Percentiles rank a stretch among this genome's conserved stretches.
These are phyloP conservation scores for Phytophthora nicotianae DNA, from an alignment of 352 stramenopile species.

Conservation along the genomic window DNA sequence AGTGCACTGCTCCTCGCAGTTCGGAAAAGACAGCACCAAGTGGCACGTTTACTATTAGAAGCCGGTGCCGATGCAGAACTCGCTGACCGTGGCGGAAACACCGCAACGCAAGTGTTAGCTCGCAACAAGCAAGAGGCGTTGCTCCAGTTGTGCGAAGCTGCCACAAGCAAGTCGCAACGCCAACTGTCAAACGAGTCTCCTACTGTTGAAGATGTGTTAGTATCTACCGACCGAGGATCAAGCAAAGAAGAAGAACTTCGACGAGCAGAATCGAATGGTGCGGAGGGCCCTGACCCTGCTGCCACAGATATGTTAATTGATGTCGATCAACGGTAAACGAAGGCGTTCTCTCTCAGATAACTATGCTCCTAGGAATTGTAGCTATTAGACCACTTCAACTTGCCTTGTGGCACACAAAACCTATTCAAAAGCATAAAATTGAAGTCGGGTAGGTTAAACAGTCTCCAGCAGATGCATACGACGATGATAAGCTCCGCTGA, in stretches of 20 bases:
- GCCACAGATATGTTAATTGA: conserved; percentile 1
- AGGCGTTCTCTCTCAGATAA: too few species aligned
- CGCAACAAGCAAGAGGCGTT: conserved; percentile 57
- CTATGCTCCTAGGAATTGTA: too few species aligned
- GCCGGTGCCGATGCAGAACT: conserved; percentile 50
- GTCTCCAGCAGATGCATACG: neutral
- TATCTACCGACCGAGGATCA: neutral
- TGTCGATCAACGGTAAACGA: conserved; percentile 12
- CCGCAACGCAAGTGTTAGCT: conserved; percentile 52
- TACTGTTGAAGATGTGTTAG: conserved; percentile 14
- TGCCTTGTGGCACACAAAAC: neutral
- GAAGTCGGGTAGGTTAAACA: neutral
- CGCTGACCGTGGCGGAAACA: conserved; percentile 54
- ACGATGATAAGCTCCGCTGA: conserved; percentile 5
- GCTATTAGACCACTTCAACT: too few species aligned
- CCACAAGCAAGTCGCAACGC: conserved; percentile 23
- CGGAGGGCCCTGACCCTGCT: neutral
- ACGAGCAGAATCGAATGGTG: conserved; percentile 22
- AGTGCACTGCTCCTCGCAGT: conserved; percentile 67
- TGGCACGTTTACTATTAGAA: conserved; percentile 47
- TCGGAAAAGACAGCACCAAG: conserved; percentile 57
- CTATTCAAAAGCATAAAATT: conserved; percentile 1
- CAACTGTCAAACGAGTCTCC: conserved; percentile 15
- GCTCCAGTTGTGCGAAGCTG: conserved; percentile 45
- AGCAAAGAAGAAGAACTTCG: conserved; percentile 35